phyloP scores from a whole-genome alignment of 2,329 filamentous ascomycete genomes.

The Verticillium albo-atrum region DNA sequence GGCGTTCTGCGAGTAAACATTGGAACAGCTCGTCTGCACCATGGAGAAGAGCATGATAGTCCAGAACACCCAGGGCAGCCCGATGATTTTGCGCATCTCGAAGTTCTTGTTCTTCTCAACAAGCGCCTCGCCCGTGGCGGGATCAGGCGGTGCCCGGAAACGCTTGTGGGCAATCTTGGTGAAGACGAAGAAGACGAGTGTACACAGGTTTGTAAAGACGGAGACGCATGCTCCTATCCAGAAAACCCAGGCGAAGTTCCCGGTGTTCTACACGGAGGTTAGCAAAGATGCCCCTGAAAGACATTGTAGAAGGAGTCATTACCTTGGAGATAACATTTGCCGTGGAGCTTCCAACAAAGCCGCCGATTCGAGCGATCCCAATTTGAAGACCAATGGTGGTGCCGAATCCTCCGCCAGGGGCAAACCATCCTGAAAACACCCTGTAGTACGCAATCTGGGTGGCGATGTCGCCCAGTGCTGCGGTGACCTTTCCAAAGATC shows the following conservation, averaged over 20 bases:
- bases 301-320: not conserved
- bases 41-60: constrained; percentile 43
- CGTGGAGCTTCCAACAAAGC: constrained; percentile 55
- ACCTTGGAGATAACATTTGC: constrained; percentile 52
- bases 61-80: constrained; percentile 58
- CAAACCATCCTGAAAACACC: constrained; percentile 61
- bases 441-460: constrained; percentile 63
- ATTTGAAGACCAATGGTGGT: constrained; percentile 58
- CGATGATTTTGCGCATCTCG: constrained; percentile 47
- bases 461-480: constrained; percentile 57
- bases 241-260: constrained; percentile 57
- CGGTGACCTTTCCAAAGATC: constrained; percentile 50
- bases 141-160: constrained; percentile 42
- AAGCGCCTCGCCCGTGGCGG: constrained; percentile 52
- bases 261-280: constrained; percentile 30
- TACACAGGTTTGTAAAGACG: constrained; percentile 53
- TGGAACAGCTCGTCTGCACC: constrained; percentile 47
- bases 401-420: constrained; percentile 56
- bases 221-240: constrained; percentile 61
- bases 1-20: constrained; percentile 47
- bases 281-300: not conserved
- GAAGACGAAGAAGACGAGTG: constrained; percentile 49
- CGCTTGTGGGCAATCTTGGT: constrained; percentile 42
- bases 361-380: constrained; percentile 57
- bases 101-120: constrained; percentile 55